phyloP scores from a whole-genome alignment of 2,329 filamentous ascomycete genomes.

The Penicillium sp. region DNA sequence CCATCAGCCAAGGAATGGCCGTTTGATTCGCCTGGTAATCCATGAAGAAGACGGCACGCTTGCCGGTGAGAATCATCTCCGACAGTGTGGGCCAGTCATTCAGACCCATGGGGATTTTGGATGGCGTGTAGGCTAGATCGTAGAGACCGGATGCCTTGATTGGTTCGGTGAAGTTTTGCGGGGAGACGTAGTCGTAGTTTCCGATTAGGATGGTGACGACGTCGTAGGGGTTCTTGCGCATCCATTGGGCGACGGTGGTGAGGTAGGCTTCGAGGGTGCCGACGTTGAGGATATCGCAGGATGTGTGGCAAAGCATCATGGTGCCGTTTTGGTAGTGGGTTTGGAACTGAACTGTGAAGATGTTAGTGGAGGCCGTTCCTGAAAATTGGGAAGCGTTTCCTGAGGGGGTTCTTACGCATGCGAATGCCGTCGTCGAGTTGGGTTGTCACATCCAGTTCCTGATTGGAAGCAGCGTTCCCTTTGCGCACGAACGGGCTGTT shows the following conservation, averaged over 20 bases:
- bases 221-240: slow-evolving; percentile 78
- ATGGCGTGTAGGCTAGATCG: slow-evolving; percentile 75
- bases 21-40: slow-evolving; percentile 84
- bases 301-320: slow-evolving; percentile 83
- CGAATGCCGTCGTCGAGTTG: slow-evolving; percentile 78
- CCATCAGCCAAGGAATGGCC: slow-evolving; percentile 79
- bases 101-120: slow-evolving; percentile 71
- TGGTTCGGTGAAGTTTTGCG: slow-evolving; percentile 68
- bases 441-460: slow-evolving; percentile 68
- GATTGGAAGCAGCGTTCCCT: slow-evolving; percentile 78
- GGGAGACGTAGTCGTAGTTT: slow-evolving; percentile 76
- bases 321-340: slow-evolving; percentile 62
- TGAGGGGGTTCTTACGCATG: slow-evolving; percentile 53
- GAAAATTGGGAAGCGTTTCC: neutral
- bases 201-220: slow-evolving; percentile 86
- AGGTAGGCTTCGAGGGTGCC: slow-evolving; percentile 80
- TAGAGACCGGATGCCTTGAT: slow-evolving; percentile 75
- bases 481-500: slow-evolving; percentile 78
- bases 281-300: slow-evolving; percentile 79
- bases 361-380: slow-evolving; percentile 4
- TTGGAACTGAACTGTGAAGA: slow-evolving; percentile 62
- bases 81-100: slow-evolving; percentile 84
- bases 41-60: slow-evolving; percentile 79
- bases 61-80: slow-evolving; percentile 72
- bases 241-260: slow-evolving; percentile 71